Evolutionary conservation across 129 eudicot species (phyloP), one percentile per base, ranked within the genome.

Genomic region (Helianthus annuus): DNA sequence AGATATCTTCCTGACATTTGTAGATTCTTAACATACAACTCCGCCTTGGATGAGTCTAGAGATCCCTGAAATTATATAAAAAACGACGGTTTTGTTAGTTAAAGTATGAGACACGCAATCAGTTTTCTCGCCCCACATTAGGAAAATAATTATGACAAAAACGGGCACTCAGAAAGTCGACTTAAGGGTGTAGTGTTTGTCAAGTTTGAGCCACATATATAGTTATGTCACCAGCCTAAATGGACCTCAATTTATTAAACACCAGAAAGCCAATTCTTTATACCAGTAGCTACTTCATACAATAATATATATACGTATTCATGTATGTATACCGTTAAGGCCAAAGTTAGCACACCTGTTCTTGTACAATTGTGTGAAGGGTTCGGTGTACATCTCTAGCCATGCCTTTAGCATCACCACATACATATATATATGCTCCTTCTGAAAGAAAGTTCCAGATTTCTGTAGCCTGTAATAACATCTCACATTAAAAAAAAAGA

Each of bases 341-440:
- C 38, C 39, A 27, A 57, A 53, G n/a, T 16, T 40, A 29, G 46
- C 46, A 40, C 9, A 54, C 97, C 96, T 91, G 91, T 82, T 91
- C 91, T 83, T 91, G 96, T 6, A 77, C 92, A 69, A 91, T 88
- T 63, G 92, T 86, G 85, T 88, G 97, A 44, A 91, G 93, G 39
- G 96, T 85, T 45, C 96, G 79, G 78, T 91, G 97, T 42, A 91
- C 81, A 61, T 77, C 81, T 77, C 38, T 61, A 4, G 81, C 81
- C 81, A 77, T 77, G 64, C 81, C 81, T 77, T 77, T 77, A 38
- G 81, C 81, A 69, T 77, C 81, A 61, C 81, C 81, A 34, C 81
- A 77, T 60, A 77, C 81, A 40, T 77, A 77, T 69, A 77, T 14
- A 62, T 69, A 77, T 7, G 81, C 81, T 8, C 81, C 96, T 68